phyloP scores from a whole-genome alignment of 805 yeast genomes.

The Wickerhamomyces xylosicus region DNA sequence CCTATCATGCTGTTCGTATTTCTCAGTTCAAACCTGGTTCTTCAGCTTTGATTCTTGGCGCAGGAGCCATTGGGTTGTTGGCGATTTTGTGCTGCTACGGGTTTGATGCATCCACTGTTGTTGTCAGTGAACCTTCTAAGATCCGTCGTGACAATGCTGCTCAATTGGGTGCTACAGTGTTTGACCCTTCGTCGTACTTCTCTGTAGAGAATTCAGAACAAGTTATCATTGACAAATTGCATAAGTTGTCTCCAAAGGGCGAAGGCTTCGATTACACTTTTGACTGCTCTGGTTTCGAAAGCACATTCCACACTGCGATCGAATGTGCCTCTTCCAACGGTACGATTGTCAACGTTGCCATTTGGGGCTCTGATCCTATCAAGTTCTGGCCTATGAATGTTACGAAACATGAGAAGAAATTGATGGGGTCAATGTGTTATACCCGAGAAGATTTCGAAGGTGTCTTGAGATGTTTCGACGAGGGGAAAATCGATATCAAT shows the following conservation, averaged over 20 bases:
- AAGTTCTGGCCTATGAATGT: constrained; percentile 44
- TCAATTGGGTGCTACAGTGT: constrained; percentile 34
- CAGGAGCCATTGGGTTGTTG: constrained; percentile 46
- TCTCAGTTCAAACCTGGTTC: constrained; percentile 30
- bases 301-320: constrained; percentile 42
- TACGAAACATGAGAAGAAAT: constrained; percentile 41
- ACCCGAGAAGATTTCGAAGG: constrained; percentile 44
- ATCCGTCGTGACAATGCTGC: constrained; percentile 39
- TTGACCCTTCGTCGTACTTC: constrained; percentile 43
- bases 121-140: constrained; percentile 40
- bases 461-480: constrained; percentile 39
- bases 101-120: constrained; percentile 29
- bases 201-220: constrained; percentile 15
- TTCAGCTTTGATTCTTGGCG: constrained; percentile 39
- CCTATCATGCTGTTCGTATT: constrained; percentile 46
- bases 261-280: constrained; percentile 39
- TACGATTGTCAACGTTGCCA: constrained; percentile 51
- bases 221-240: constrained; percentile 26
- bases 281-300: constrained; percentile 46
- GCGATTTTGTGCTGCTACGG: constrained; percentile 41
- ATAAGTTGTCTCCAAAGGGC: constrained; percentile 28
- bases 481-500: constrained; percentile 34
- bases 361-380: constrained; percentile 46
- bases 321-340: constrained; percentile 43
- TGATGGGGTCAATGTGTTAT: constrained; percentile 56